Evolutionary conservation across 2,329 filamentous ascomycete species (phyloP), one percentile per base, ranked within the genome.

Genomic region (Fusarium clavum): DNA sequence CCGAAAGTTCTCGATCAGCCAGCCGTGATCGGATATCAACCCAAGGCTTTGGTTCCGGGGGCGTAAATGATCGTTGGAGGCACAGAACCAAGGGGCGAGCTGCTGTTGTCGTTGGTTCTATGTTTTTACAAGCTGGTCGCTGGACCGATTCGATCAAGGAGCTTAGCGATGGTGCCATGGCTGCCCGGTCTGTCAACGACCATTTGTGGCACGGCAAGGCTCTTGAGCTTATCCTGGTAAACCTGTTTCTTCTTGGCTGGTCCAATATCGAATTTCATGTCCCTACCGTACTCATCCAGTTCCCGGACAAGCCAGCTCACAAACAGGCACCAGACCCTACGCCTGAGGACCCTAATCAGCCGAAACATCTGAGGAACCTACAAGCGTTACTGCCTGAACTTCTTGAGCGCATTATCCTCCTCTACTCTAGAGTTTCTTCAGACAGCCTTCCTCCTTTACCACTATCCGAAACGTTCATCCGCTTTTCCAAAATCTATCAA

Each of bases 181-280:
- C 91, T 72, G 91, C 94, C 18, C 91, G 93, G 73, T 90, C 89
- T 40, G 87, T 92, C 62, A 94, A 94, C 74, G 96, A 99, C 80
- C 93, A 97, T 79, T 79, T 98, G n/a, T 99, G 96, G 95, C 94
- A 98, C 81, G 96, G 93, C 20, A 98, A 98, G 80, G 94, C 94
- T 2, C 84, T 99, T 22, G 97, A 99, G 77, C 90, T 94, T 29
- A 93, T 97, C 64, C 83, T 96, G 48, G 86, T 97, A 27, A 94
- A 92, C 76, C 86, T 98, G 71, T 77, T 98, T 43, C 87, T 98
- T 74, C 89, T 97, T 67, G 92, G 90, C 30, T 97, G 94, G 92
- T 88, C 91, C 38, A 92, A 91, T 6, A 85, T 95, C 74, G 92
- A 96, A 76, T 98, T 98, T 74, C 87, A 91, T 74, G 87, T 96